Evolutionary conservation across 306 rosid species (phyloP), one percentile per base, ranked within the genome.

Genomic region (Sphenostylis stenocarpa): DNA sequence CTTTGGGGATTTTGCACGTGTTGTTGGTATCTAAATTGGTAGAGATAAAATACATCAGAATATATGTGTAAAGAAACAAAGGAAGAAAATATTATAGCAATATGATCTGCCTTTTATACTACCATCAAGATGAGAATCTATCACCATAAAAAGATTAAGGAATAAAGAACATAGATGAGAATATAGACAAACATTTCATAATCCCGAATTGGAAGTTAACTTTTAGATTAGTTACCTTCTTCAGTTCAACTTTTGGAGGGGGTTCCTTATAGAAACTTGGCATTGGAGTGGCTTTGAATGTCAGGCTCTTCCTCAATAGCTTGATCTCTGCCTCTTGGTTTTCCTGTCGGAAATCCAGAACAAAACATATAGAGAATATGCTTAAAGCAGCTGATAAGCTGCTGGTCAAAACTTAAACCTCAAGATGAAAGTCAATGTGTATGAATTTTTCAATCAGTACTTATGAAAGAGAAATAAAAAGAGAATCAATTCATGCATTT

Each of bases 221-320:
- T 28, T 31, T 34, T 26, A 23, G 31, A 67, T 56, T 51, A 63
- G 17, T 76, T 53, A 96, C 99, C 98, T 91, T 96, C 83, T 92
- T 96, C 29, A 96, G 83, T 81, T 91, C 99, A 82, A 84, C 79
- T 83, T 84, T 92, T 31, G 87, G 96, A 79, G 91, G 98, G 63
- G 99, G 98, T 81, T 96, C 99, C 83, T 83, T 96, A 28, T 96
- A 96, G 88, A 96, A 96, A 84, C 65, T 88, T 55, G 99, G 99
- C 99, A 96, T 91, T 48, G 98, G 97, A 43, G 96, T 73, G 21
- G 99, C 99, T 85, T 85, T 96, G 81, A 96, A 96, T 82, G 84
- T 34, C 89, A 96, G 6, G 75, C 81, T 88, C 79, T 92, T 96
- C 84, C 99, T 91, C 77, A 96, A 83, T 71, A 70, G 85, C 86